These are phyloP conservation scores for Claviceps fusiformis DNA, from an alignment of 2,329 filamentous ascomycete species.

Conservation along the genomic window DNA sequence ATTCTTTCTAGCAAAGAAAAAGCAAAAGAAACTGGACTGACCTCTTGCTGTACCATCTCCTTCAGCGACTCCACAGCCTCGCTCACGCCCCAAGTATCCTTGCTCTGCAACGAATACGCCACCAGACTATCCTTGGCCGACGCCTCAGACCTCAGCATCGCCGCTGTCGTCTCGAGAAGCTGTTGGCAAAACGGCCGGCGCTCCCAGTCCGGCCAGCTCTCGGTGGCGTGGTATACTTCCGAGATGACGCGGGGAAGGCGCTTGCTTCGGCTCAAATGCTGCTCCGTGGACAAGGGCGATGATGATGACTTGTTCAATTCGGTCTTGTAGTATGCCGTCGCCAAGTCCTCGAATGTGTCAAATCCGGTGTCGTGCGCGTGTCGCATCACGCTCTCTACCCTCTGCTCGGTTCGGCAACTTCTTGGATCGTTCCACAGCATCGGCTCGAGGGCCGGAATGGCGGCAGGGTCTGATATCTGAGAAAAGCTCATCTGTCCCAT, in stretches of 20 bases:
- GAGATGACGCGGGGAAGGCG: constrained; percentile 13
- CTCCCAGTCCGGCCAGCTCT: constrained; percentile 13
- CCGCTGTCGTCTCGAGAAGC: constrained; percentile 13
- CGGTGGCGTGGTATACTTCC: constrained; percentile 9
- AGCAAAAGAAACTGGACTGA: constrained; percentile 5
- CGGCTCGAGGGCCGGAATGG: not conserved
- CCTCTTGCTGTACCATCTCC: constrained; percentile 12
- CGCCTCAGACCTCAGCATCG: constrained; percentile 10
- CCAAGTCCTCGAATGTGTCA: constrained; percentile 14
- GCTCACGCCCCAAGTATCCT: constrained; percentile 1
- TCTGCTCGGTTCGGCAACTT: constrained; percentile 8
- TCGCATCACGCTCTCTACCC: constrained; percentile 12
- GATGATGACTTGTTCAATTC: constrained; percentile 9
- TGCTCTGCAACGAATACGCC: constrained; percentile 9
- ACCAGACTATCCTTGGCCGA: constrained; percentile 1
- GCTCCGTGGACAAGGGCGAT: constrained; percentile 13
- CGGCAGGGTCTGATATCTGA: not conserved
- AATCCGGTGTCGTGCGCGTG: constrained; percentile 12
- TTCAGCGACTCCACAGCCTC: constrained; percentile 10
- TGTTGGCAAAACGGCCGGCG: constrained; percentile 15
- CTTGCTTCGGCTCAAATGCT: constrained; percentile 14
- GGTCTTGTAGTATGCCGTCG: constrained; percentile 14
- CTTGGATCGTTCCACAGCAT: not conserved
- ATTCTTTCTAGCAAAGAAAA: not conserved
- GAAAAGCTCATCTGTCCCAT: constrained; percentile 4